A percentile compares a stretch with the other conserved stretches of the same genome.
phyloP scores from a whole-genome alignment of 2,329 filamentous ascomycete genomes.

The Trichoderma citrinoviride region DNA sequence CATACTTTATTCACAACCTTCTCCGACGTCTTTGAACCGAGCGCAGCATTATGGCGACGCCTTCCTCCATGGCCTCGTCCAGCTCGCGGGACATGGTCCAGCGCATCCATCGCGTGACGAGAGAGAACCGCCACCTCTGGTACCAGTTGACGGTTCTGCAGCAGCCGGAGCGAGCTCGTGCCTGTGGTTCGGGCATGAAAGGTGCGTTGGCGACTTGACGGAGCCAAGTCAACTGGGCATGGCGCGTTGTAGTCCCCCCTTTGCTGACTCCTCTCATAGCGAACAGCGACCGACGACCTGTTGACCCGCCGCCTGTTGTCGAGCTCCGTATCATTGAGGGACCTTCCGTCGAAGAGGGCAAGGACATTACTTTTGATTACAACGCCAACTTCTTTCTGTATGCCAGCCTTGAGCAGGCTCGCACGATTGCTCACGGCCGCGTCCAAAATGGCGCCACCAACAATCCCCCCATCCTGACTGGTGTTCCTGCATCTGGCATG shows the following conservation, averaged over 20 bases:
- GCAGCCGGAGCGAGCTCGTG: slow-evolving; percentile 89
- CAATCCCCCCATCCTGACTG: slow-evolving; percentile 81
- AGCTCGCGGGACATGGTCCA: slow-evolving; percentile 42
- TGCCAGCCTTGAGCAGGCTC: slow-evolving; percentile 83
- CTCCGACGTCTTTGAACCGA: slow-evolving; percentile 1
- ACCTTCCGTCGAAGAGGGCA: slow-evolving; percentile 55
- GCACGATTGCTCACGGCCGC: slow-evolving; percentile 77
- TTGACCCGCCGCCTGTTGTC: slow-evolving; percentile 92
- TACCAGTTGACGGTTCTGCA: slow-evolving; percentile 87
- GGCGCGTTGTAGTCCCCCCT: neutral
- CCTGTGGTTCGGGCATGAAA: slow-evolving; percentile 92
- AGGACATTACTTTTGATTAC: slow-evolving; percentile 83
- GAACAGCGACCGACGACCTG: slow-evolving; percentile 73
- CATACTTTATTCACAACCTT: slow-evolving; percentile 8
- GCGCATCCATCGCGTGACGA: slow-evolving; percentile 54
- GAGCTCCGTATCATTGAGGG: slow-evolving; percentile 84
- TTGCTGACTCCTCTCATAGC: slow-evolving; percentile 32
- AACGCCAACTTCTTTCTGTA: slow-evolving; percentile 98
- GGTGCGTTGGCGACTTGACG: slow-evolving; percentile 56
- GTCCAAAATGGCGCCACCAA: slow-evolving; percentile 65
- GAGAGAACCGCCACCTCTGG: slow-evolving; percentile 71
- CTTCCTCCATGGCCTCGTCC: slow-evolving; percentile 33
- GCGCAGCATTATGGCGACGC: slow-evolving; percentile 35
- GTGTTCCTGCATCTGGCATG: slow-evolving; percentile 92
- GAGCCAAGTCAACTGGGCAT: neutral